Evolutionary conservation across 2,329 filamentous ascomycete genomes (phyloP).

Genomic region (Onygenales sp.): DNA sequence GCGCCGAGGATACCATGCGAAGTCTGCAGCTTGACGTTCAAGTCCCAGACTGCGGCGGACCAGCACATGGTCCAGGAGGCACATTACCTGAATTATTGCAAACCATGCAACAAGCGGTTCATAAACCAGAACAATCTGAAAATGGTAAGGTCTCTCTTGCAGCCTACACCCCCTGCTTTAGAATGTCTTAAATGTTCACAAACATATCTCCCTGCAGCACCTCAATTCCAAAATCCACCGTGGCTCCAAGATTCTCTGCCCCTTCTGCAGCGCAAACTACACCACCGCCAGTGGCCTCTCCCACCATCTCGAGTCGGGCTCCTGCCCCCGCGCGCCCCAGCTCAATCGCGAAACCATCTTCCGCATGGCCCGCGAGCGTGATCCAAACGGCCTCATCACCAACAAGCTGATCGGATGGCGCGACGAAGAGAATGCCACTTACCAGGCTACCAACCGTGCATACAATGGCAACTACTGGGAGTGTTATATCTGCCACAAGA

Average conservation of each 20-base stretch:
- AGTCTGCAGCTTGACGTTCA: slow-evolving; percentile 17
- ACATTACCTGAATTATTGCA: slow-evolving; percentile 24
- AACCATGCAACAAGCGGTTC: slow-evolving; percentile 21
- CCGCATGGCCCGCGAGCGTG: slow-evolving; percentile 34
- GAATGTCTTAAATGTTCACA: neutral
- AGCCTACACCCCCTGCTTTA: neutral
- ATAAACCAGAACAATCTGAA: slow-evolving; percentile 22
- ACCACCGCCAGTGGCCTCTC: slow-evolving; percentile 45
- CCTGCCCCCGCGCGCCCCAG: slow-evolving; percentile 37
- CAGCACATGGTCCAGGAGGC: slow-evolving; percentile 18
- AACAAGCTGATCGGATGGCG: slow-evolving; percentile 43
- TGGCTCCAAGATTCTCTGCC: slow-evolving; percentile 39
- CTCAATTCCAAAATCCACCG: slow-evolving; percentile 44
- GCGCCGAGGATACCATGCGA: slow-evolving; percentile 16
- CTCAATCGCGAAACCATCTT: slow-evolving; percentile 44
- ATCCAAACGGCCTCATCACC: slow-evolving; percentile 42
- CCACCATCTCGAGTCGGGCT: slow-evolving; percentile 49
- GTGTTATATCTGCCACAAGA: slow-evolving; percentile 46
- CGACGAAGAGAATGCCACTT: slow-evolving; percentile 19
- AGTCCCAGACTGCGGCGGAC: slow-evolving; percentile 9
- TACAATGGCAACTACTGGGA: slow-evolving; percentile 41
- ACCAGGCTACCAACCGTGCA: slow-evolving; percentile 30
- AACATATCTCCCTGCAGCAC: slow-evolving; percentile 34
- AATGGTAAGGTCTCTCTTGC: slow-evolving; percentile 14
- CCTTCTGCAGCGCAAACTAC: slow-evolving; percentile 43